phyloP scores from a whole-genome alignment of 495 filamentous ascomycete species.

The Penicillium dipodomyicola region DNA sequence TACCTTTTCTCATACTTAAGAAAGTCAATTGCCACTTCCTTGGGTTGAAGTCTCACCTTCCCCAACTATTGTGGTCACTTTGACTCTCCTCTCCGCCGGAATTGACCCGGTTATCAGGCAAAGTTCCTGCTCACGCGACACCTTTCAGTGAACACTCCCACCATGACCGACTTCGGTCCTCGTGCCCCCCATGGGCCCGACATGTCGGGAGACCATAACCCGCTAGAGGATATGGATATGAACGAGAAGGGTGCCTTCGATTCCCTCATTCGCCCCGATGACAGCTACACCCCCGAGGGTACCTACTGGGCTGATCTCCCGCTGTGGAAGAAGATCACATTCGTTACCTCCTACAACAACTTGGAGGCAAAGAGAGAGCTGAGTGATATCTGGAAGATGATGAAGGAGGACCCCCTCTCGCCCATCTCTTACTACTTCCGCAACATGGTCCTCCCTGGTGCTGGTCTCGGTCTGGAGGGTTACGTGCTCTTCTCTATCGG shows the following conservation, averaged over 20 bases:
- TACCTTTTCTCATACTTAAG: slow-evolving; percentile 18
- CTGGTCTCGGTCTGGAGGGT: slow-evolving; percentile 82
- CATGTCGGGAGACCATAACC: slow-evolving; percentile 50
- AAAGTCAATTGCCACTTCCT: slow-evolving; percentile 19
- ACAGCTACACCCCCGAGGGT: slow-evolving; percentile 76
- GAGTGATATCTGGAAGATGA: slow-evolving; percentile 66
- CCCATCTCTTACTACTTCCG: slow-evolving; percentile 79
- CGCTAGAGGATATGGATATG: slow-evolving; percentile 54
- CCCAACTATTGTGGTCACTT: slow-evolving; percentile 5
- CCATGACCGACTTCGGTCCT: slow-evolving; percentile 53
- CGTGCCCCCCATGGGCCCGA: slow-evolving; percentile 56
- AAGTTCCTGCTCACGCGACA: slow-evolving; percentile 13
- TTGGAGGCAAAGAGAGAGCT: slow-evolving; percentile 64
- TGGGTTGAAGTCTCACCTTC: slow-evolving; percentile 14
- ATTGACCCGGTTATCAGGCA: not conserved
- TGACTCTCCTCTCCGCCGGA: not conserved
- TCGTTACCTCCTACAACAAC: slow-evolving; percentile 67
- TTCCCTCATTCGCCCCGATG: slow-evolving; percentile 72
- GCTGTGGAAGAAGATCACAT: slow-evolving; percentile 60
- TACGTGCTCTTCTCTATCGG: slow-evolving; percentile 95
- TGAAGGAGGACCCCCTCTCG: slow-evolving; percentile 74
- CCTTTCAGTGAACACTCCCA: not conserved
- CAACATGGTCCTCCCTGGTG: slow-evolving; percentile 86
- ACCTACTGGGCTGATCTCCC: slow-evolving; percentile 87
- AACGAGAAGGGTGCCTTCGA: slow-evolving; percentile 71